Evolutionary conservation across 2,329 filamentous ascomycete species (phyloP).

Genomic region (Ploettnerulaceae sp.): DNA sequence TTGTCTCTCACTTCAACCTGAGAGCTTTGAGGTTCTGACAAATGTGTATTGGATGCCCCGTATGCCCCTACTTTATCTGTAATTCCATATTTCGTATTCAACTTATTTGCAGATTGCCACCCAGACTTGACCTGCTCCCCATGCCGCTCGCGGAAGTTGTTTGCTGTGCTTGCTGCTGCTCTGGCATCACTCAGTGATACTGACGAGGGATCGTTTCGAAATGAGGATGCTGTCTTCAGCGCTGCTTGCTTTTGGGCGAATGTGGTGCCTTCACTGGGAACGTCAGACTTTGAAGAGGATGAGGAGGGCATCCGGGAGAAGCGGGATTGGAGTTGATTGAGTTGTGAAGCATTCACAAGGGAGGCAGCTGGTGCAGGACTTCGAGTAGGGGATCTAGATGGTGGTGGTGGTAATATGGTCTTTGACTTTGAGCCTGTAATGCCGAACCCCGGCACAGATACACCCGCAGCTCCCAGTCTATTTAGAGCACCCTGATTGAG

Average conservation of each 20-base stretch:
- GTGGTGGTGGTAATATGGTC: conserved; percentile 28
- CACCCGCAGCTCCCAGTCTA: conserved; percentile 55
- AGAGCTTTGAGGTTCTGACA: conserved; percentile 12
- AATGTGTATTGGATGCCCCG: conserved; percentile 12
- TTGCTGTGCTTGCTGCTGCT: conserved; percentile 47
- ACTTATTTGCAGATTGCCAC: conserved; percentile 38
- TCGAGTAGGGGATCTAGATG: conserved; percentile 25
- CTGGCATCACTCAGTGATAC: conserved; percentile 47
- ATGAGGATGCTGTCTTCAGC: conserved; percentile 44
- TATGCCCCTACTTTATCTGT: conserved; percentile 29
- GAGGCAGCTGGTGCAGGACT: conserved; percentile 17
- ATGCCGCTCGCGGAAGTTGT: conserved; percentile 55
- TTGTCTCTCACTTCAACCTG: conserved; percentile 18
- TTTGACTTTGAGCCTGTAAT: conserved; percentile 45
- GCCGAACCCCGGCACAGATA: conserved; percentile 61
- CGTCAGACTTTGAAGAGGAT: conserved; percentile 30
- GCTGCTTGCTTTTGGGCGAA: conserved; percentile 52
- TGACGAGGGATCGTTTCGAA: conserved; percentile 47
- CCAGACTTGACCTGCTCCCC: conserved; percentile 53
- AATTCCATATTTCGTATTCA: conserved; percentile 34
- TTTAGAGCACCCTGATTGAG: conserved; percentile 44
- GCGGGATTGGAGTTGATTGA: conserved; percentile 36
- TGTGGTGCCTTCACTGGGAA: conserved; percentile 41
- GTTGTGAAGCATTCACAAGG: conserved; percentile 20
- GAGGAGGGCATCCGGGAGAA: conserved; percentile 31